A percentile compares a stretch with the other conserved stretches of the same genome.
phyloP scores from a whole-genome alignment of 2,329 filamentous ascomycete genomes.

The Exophiala sp. region DNA sequence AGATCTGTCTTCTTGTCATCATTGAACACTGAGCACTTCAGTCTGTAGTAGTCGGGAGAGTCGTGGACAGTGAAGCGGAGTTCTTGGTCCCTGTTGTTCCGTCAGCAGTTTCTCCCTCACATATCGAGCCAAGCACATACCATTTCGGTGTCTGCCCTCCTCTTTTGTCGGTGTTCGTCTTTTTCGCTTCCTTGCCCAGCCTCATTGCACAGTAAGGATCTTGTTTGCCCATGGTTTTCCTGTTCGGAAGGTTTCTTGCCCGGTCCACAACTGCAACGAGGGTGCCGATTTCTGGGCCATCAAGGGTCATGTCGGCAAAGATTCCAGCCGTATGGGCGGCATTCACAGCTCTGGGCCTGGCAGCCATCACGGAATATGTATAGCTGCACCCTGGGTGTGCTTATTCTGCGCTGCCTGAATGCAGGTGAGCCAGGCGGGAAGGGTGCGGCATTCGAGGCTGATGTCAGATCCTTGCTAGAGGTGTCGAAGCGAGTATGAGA shows the following conservation, averaged over 20 bases:
- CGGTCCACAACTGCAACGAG: conserved; percentile 87
- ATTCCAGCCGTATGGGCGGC: conserved; percentile 79
- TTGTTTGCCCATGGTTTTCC: conserved; percentile 97
- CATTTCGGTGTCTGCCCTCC: conserved; percentile 94
- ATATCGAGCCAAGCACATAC: conserved; percentile 49
- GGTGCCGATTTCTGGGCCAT: conserved; percentile 89
- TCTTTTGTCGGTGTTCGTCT: conserved; percentile 87
- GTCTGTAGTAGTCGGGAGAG: conserved; percentile 88
- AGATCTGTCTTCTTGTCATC: conserved; percentile 97
- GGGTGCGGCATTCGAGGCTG: conserved; percentile 16
- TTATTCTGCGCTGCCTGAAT: conserved; percentile 4
- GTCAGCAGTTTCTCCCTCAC: conserved; percentile 14
- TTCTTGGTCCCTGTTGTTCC: conserved; percentile 79
- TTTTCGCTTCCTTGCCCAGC: conserved; percentile 93
- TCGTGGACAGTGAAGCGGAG: conserved; percentile 94
- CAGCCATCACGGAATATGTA: conserved; percentile 16
- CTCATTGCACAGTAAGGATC: conserved; percentile 94
- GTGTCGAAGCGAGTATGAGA: no score
- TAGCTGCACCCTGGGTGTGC: conserved; percentile 1
- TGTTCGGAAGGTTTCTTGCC: conserved; percentile 93
- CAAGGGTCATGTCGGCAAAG: conserved; percentile 86
- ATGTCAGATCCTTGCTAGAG: neutral
- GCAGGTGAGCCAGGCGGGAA: conserved; percentile 3
- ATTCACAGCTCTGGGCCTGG: conserved; percentile 19
- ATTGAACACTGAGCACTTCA: conserved; percentile 95